Evolutionary conservation across 108 stramenopile genomes (phyloP), one percentile per base, ranked within the genome.

Genomic region (Thalassiosira profunda): DNA sequence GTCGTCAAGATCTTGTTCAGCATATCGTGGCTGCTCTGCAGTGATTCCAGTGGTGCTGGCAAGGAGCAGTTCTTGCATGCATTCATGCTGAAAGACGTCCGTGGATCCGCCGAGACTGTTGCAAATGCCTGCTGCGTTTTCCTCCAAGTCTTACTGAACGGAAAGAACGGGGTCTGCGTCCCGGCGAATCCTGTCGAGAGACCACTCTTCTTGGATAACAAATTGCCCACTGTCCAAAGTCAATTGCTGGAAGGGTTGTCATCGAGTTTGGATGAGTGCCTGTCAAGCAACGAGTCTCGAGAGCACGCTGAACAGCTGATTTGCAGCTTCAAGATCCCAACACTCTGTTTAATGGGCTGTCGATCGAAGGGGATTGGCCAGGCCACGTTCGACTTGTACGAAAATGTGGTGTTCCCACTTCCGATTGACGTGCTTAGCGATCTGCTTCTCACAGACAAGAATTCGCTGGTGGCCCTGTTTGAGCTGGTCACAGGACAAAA

Each of bases 291-390:
- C 4, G 64, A 42, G 17, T 51, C 64, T 31, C 86, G 79, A 41
- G 33, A 55, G 8, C 78, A 69, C 37, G 72, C 83, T 46, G 62
- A 82, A 26, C 59, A 71, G 9, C 14, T 93, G 24, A 59, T 93
- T 20, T 60, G 79, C 14, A 40, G 31, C 7, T 89, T 85, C 71
- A 69, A 86, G 37, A 72, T 88, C n/a, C 85, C 87, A 30, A 46
- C 69, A 17, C 37, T 81, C 12, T 91, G 86, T 47, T 61, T 94
- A 17, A 51, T 72, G 5, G 75, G 83, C 40, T 90, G 84, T 75
- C 73, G 79, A 58, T 81, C 83, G 52, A 80, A 80, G 20, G 74
- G 71, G 9, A 54, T 91, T 18, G 60, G 82, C 12, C 77, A 84
- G 43, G 17, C 83, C 21, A 78, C 86, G 15, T 89, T 80, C 70